Evolutionary conservation across 1,284 basidiomycete genomes (phyloP), one percentile per base, ranked within the genome.

Genomic region (Marasmius oreades): DNA sequence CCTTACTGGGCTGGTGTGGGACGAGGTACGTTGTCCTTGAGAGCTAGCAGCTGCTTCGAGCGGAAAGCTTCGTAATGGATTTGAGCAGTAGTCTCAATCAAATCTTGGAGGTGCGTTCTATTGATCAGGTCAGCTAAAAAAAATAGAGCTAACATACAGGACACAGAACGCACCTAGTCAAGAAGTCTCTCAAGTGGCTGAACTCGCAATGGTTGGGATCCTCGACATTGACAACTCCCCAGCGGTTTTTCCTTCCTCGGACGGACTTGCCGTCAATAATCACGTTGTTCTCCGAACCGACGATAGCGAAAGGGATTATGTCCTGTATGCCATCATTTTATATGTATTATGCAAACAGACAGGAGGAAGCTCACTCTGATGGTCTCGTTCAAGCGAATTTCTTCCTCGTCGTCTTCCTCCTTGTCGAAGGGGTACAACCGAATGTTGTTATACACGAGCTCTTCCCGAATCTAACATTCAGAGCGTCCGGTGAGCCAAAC

Each of bases 41-140:
- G 82, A 23, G 94, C 94, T 52, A 96, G 78, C 62, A 96, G 73
- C 78, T 99, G 97, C 80, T 98, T 98, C 66, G 92, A 95, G 63
- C 96, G 88, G 91, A 99, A 99, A 7, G 95, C 95, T 80, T 99
- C 97, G 75, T 99, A 99, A 76, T 99, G 97, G 71, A 97, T 97
- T 74, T 96, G 92, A 7, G 95, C 93, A 2, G 96, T 99, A 55
- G 96, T 98, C 80, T 99, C 96, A 71, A 99, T 98, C 66, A 99
- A 77, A 71, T 99, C 97, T 74, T 99, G 97, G 67, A 99, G 76
- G 75, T 99, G 96, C 31, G 96, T 96, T 73, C 95, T 90, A 57
- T 44, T 12, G 46, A 47, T 12, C 7, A 34, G 7, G 26, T 8
- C 16, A 45, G 11, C 33, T 43, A 50, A 18, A 43, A 18, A 55